Evolutionary conservation across 768 basidiomycete species (phyloP).

Genomic region (Coprinellus micaceus): DNA sequence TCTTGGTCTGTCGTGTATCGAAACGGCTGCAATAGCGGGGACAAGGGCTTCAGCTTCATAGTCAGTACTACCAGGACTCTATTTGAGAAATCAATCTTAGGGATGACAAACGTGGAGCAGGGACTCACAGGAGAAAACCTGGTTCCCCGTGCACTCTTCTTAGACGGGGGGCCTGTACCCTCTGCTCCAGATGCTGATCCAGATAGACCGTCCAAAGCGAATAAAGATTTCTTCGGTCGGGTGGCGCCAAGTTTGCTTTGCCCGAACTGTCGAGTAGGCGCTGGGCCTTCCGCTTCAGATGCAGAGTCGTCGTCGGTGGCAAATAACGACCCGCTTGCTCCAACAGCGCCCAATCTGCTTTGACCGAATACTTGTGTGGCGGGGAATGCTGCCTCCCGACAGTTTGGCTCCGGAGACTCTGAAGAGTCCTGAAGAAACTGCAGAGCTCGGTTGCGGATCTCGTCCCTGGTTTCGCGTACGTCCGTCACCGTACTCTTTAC

Average conservation of each 20-base stretch:
- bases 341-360: neutral
- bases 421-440: conserved; percentile 20
- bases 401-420: neutral
- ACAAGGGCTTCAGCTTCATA: neutral
- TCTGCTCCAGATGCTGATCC: neutral
- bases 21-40: neutral
- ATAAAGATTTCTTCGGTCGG: neutral
- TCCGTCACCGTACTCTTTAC: conserved; percentile 43
- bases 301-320: neutral
- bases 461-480: conserved; percentile 43
- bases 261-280: conserved; percentile 5
- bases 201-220: neutral
- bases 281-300: neutral
- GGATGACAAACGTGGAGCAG: neutral
- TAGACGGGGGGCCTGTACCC: neutral
- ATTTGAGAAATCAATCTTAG: neutral
- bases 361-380: conserved; percentile 4
- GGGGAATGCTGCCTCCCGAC: neutral
- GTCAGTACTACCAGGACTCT: conserved; percentile 1
- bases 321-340: neutral
- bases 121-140: neutral
- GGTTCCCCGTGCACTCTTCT: neutral
- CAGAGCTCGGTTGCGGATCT: conserved; percentile 37
- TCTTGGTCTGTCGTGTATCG: neutral
- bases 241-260: neutral